Percentiles rank a stretch among this genome's conserved stretches.
Evolutionary conservation across 257 asterid species (phyloP).

Genomic region (Penstemon davidsonii): DNA sequence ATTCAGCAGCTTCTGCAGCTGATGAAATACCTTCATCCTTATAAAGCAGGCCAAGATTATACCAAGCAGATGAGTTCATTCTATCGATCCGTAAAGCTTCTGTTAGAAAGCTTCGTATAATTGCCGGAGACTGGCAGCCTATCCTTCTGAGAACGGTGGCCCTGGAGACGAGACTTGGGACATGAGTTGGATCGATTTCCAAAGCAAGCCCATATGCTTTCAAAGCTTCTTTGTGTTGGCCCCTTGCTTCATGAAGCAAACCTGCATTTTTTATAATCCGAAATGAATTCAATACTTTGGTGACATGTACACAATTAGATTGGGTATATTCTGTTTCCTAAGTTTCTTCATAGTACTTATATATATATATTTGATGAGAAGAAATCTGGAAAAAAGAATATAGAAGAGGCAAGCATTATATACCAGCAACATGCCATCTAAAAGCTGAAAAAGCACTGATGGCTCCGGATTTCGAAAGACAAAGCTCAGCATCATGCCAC

Average conservation of each 20-base stretch:
- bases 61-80: slow-evolving; percentile 69
- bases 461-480: slow-evolving; percentile 67
- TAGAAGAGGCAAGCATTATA: slow-evolving; percentile 4
- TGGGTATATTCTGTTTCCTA: neutral
- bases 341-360: neutral
- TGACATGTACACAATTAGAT: neutral
- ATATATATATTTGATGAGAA: neutral
- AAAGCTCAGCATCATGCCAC: slow-evolving; percentile 86
- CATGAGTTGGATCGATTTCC: slow-evolving; percentile 62
- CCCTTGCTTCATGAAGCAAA: slow-evolving; percentile 71
- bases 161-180: slow-evolving; percentile 68
- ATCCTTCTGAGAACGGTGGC: slow-evolving; percentile 56
- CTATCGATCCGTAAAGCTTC: slow-evolving; percentile 77
- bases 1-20: slow-evolving; percentile 68
- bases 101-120: slow-evolving; percentile 58
- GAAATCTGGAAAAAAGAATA: neutral
- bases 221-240: slow-evolving; percentile 58
- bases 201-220: slow-evolving; percentile 59
- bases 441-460: slow-evolving; percentile 56
- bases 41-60: slow-evolving; percentile 71
- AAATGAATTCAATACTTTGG: neutral
- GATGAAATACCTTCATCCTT: slow-evolving; percentile 58
- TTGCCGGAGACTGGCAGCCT: slow-evolving; percentile 45
- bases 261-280: slow-evolving; percentile 46
- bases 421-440: slow-evolving; percentile 81